Base-by-base conservation (phyloP, 2,329 filamentous ascomycete genomes). In the Biscogniauxia mediterranea region DNA sequence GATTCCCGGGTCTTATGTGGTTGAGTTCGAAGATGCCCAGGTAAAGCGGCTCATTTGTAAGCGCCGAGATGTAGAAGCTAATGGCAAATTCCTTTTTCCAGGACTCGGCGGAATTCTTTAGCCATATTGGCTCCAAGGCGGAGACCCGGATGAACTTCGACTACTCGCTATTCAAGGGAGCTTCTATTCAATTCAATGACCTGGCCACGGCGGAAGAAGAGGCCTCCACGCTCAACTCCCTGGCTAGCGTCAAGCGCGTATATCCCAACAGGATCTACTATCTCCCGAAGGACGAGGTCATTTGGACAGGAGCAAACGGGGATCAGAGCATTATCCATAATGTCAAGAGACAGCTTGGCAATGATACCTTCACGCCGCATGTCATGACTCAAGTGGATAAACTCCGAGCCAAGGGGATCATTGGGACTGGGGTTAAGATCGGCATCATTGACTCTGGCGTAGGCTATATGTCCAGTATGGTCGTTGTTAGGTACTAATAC, bases 311-410 rank as follows among this genome's bases (percentile, higher is more conserved):
- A 25, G 70, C 71, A 59, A 66, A 66, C 26, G 62, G 11, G 66
- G 71, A 58, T 62, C 64, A 53, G 65, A 70, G 58, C 49, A 69
- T 66, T 52, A 62, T 66, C n/a, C 60, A 68, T 15, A 63, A 71
- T n/a, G 61, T 70, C 21, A 75, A 72, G 68, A 75, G 76, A 5
- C 72, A 76, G 60, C 50, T 65, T 15, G 72, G 66, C 58, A 71
- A 71, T 46, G 79, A 82, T 60, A 76, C 71, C 0, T 82, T 80
- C 61, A 74, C 78, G n/a, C 78, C 83, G 1, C 83, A 86, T 57
- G 68, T 82, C 62, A 84, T 84, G 81, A 84, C 82, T 1, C 83
- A 85, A 71, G 79, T 86, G 19, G 79, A 84, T 69, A 79, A 81
- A 76, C 75, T 86, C 46, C 77, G 77, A 32, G 79, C 77, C 13